Base-by-base conservation (phyloP, 306 rosid species). In the Fragaria ananassa region DNA sequence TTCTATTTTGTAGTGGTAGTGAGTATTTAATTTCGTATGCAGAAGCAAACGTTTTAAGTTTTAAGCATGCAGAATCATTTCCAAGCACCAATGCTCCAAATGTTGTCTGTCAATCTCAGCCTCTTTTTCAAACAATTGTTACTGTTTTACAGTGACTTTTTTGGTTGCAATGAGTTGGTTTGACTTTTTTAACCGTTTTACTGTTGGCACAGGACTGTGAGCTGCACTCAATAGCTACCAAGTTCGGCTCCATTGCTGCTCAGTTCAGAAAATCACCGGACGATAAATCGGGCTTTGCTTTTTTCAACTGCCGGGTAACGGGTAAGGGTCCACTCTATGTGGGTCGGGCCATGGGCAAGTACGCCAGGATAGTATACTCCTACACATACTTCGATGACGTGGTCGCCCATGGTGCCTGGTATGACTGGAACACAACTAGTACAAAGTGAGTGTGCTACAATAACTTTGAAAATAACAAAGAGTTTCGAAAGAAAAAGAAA, bases 181-280 rank as follows among this genome's bases (percentile, higher is more conserved):
- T 27, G 54, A 58, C 54, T 34, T 34, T 0, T 0, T 47, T 34
- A 29, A 25, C 34, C 0, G 17, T 12, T 65, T 44, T 2, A 44
- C 69, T 34, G 21, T 53, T 66, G 70, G n/a, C 49, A 72, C 83
- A 93, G 98, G 88, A 90, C 63, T 93, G 97, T 57, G 85, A 82
- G 85, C 74, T 90, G 57, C 98, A 93, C 81, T 91, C 97, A 0
- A 86, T 91, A 47, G 96, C 94, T 5, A 88, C 92, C 0, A 77
- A 87, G 78, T 93, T 90, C 60, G 97, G 98, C 1, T 89, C 98
- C 0, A 88, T 93, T 41, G 98, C 98, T 2, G 97, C 98, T 18
- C 98, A 93, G 4, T 89, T 74, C 83, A 90, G 94, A 65, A 78
- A 75, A 35, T 35, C 79, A 3, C 78, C 76, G 15, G 3, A 81